Evolutionary conservation across 2,329 filamentous ascomycete species (phyloP).

Genomic region (Chrysoporthe cubensis): DNA sequence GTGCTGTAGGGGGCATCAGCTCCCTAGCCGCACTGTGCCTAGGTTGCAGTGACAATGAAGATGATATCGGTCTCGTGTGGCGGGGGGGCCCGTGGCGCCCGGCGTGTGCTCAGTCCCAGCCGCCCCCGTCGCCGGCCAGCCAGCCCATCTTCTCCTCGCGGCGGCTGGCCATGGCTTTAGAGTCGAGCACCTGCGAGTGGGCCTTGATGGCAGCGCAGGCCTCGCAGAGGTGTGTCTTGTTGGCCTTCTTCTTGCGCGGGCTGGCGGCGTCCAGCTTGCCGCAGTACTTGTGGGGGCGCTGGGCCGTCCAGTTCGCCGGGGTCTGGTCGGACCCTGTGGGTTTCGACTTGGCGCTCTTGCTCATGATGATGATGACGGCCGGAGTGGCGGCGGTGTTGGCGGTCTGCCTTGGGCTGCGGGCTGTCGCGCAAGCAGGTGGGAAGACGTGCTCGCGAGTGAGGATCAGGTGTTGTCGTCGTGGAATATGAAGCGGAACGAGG

Average conservation of each 20-base stretch:
- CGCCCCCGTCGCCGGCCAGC: constrained; percentile 17
- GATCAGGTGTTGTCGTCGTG: too few relatives aligned
- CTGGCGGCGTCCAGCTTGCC: constrained; percentile 28
- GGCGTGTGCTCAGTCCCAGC: background rate
- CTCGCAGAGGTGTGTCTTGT: constrained; percentile 29
- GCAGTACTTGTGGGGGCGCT: constrained; percentile 27
- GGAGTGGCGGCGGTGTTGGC: background rate
- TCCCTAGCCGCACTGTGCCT: too few relatives aligned
- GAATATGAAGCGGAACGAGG: too few relatives aligned
- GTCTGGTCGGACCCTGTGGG: constrained; percentile 16
- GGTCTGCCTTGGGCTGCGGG: too few relatives aligned
- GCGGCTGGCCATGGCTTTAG: constrained; percentile 18
- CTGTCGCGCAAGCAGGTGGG: too few relatives aligned
- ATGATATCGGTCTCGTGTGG: background rate
- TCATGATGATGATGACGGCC: constrained; percentile 17
- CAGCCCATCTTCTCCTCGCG: constrained; percentile 28
- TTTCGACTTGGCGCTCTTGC: constrained; percentile 36
- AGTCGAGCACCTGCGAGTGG: constrained; percentile 20
- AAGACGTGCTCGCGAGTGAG: too few relatives aligned
- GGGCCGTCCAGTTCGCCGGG: constrained; percentile 25
- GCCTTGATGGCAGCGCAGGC: constrained; percentile 26
- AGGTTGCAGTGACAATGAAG: too few relatives aligned
- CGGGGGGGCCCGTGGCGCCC: background rate
- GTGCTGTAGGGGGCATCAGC: too few relatives aligned
- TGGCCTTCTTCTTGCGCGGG: constrained; percentile 25